These are phyloP conservation scores for Bruguiera gymnorhiza DNA, from an alignment of 345 rosid genomes.

Conservation along the genomic window DNA sequence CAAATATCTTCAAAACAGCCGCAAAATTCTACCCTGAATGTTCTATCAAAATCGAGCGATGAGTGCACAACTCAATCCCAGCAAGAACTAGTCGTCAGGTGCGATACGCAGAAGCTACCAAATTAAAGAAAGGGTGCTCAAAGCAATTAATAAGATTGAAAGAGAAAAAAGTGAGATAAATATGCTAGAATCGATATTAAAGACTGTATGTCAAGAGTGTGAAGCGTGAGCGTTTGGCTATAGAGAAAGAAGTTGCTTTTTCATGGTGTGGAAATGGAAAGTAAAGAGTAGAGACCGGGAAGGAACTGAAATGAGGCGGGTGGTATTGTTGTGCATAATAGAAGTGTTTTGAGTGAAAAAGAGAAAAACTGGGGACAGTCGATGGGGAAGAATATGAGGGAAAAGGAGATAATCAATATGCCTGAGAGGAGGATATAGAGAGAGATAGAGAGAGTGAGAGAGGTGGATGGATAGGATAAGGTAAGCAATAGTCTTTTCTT, in stretches of 20 bases:
- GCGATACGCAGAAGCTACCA: background rate
- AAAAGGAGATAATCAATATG: background rate
- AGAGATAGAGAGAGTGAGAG: constrained; percentile 1
- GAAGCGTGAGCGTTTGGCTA: background rate
- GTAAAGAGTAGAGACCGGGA: background rate
- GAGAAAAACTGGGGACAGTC: constrained; percentile 21
- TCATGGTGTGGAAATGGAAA: background rate
- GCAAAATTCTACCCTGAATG: background rate
- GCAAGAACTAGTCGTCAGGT: background rate
- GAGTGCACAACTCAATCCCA: background rate
- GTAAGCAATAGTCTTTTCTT: constrained; percentile 36
- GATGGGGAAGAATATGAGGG: background rate
- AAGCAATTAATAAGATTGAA: background rate
- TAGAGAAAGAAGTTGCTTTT: background rate
- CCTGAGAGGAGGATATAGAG: background rate
- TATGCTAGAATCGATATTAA: background rate
- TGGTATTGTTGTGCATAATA: constrained; percentile 8
- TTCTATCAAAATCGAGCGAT: background rate
- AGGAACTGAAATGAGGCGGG: constrained; percentile 4
- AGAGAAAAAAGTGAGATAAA: background rate
- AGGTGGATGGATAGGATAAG: constrained; percentile 65
- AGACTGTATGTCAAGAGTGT: background rate
- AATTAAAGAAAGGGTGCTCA: background rate
- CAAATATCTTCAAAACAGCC: background rate
- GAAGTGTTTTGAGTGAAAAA: background rate